Percentiles rank a stretch among this genome's conserved stretches.
Conservation (phyloP, 768 basidiomycete species). For the Clathrus columnatus region DNA sequence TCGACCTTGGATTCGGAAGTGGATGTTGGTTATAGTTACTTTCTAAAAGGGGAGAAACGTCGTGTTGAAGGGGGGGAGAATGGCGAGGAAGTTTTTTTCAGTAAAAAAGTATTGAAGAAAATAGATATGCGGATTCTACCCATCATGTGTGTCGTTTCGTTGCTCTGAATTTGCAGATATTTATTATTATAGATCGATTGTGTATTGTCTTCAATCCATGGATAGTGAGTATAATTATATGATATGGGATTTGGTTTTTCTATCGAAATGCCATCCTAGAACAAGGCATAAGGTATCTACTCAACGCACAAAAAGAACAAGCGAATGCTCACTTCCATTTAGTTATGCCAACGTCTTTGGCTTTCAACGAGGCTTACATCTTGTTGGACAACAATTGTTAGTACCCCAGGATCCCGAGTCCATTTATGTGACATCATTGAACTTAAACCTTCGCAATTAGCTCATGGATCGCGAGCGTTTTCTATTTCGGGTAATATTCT, state of each 20-base stretch:
- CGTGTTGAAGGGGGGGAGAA: background rate
- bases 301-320: background rate
- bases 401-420: background rate
- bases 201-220: conserved; percentile 8
- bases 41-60: background rate
- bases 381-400: conserved; percentile 10
- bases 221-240: conserved; percentile 2
- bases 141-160: background rate
- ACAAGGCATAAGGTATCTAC: conserved; percentile 7
- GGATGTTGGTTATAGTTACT: conserved; percentile 2
- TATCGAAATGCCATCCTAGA: background rate
- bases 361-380: conserved; percentile 5
- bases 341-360: conserved; percentile 9
- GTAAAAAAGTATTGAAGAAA: background rate
- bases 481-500: conserved; percentile 7
- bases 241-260: background rate
- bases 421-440: background rate
- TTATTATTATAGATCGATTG: conserved; percentile 1
- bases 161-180: background rate
- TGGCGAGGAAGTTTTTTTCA: background rate
- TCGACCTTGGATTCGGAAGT: background rate
- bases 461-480: conserved; percentile 8
- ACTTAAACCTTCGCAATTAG: background rate
- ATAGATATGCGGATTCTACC: conserved; percentile 5
- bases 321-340: background rate